phyloP scores from a whole-genome alignment of 768 basidiomycete species.

The Leccinum disarticulatum region DNA sequence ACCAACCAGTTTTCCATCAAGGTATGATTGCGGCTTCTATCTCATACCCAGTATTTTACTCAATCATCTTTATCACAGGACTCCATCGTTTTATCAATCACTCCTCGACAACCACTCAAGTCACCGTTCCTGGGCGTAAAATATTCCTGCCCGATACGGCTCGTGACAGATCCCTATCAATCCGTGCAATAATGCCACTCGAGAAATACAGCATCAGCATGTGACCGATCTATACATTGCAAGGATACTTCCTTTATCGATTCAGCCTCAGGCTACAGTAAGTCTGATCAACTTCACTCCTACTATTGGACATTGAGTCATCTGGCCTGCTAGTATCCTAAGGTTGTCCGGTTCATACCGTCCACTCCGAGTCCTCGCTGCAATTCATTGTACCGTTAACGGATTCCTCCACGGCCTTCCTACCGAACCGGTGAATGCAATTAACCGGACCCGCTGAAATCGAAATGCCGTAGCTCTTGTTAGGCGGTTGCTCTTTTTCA shows the following conservation, averaged over 20 bases:
- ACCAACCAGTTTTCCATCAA: constrained; percentile 48
- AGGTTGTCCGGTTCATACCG: not conserved
- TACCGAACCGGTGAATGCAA: not conserved
- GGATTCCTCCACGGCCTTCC: not conserved
- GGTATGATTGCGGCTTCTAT: constrained; percentile 34
- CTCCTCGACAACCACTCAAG: constrained; percentile 40
- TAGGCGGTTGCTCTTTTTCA: not conserved
- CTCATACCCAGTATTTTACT: not conserved
- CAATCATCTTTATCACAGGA: constrained; percentile 42
- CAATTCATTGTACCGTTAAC: not conserved
- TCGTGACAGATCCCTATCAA: constrained; percentile 60
- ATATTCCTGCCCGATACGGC: constrained; percentile 50
- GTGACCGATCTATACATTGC: not conserved
- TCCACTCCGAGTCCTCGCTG: not conserved
- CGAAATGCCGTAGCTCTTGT: not conserved
- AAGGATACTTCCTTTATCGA: not conserved
- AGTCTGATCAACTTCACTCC: not conserved
- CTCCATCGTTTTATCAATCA: constrained; percentile 50
- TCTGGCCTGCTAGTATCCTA: not conserved
- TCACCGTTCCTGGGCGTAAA: constrained; percentile 38
- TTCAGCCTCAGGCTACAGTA: not conserved
- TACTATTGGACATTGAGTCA: not conserved
- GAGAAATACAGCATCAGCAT: not conserved
- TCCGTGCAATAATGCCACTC: not conserved
- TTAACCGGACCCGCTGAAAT: not conserved